Evolutionary conservation across 306 rosid genomes (phyloP), one percentile per base, ranked within the genome.

Genomic region (Sophora flavescens): DNA sequence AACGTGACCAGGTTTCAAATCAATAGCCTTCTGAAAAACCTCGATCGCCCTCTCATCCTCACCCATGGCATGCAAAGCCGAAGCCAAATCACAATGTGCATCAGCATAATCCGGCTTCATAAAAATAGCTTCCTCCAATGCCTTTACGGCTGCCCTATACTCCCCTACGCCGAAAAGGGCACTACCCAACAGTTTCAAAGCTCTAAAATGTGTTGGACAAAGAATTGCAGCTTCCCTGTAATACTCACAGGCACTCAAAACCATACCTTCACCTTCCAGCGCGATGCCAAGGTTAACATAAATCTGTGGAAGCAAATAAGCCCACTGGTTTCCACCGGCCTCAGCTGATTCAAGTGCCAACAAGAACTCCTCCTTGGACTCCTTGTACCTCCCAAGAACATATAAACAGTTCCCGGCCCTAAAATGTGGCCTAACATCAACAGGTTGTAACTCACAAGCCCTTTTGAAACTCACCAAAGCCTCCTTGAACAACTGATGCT

Each of bases 221-320:
- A 91, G 93, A 87, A 96, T 96, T 0, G 99, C 99, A 73, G 99
- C 99, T 64, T 96, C 99, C 71, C 99, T 88, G 39, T 96, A 96
- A 80, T 96, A 96, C 87, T 96, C 99, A 79, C 99, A 92, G 44
- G 99, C 98, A 82, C 99, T 96, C 85, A 96, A 87, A 75, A 96
- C 97, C 99, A 96, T 92, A 79, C 99, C 99, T 86, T 96, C 99
- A 9, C 98, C 97, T 91, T 96, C 99, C 53, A 96, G 90, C 0
- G 99, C 86, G 70, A 96, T 96, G 44, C 99, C 99, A 3, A 96
- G 93, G 57, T 96, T 96, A 47, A 92, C 99, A 77, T 92, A 96
- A 76, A 96, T 96, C 79, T 96, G 99, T 0, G 99, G 98, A 59
- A 92, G 89, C 93, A 96, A 63, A 83, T 96, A 92, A n/a, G 91